Evolutionary conservation across 75 land plant genomes (phyloP).

Genomic region (Pseudotsuga menziesii): DNA sequence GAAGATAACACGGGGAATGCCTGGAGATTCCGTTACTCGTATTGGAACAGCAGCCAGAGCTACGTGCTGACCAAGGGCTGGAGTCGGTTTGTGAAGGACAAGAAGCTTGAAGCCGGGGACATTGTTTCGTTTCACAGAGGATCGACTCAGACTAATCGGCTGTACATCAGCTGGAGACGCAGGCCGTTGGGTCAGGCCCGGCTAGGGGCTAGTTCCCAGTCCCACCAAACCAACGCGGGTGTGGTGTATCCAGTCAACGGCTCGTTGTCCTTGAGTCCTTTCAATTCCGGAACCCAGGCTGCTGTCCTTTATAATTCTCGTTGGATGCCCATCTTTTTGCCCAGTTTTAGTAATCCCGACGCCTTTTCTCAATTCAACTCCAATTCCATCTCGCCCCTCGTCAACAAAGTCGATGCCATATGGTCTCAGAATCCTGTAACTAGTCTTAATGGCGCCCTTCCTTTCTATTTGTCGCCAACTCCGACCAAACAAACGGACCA

Average conservation of each 20-base stretch:
- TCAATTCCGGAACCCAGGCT: too few relatives aligned
- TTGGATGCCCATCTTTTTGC: slow-evolving; percentile 1
- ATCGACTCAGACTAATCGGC: slow-evolving; percentile 1
- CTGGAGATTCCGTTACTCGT: slow-evolving; percentile 74
- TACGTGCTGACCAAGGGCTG: slow-evolving; percentile 77
- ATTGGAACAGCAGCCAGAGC: slow-evolving; percentile 84
- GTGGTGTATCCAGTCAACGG: too few relatives aligned
- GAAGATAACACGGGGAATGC: slow-evolving; percentile 33
- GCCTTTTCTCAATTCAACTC: too few relatives aligned
- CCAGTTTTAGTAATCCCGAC: neutral
- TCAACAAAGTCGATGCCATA: neutral
- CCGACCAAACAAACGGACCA: too few relatives aligned
- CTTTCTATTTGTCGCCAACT: too few relatives aligned
- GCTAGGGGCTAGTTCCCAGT: neutral
- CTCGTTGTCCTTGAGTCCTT: too few relatives aligned
- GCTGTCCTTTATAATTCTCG: neutral
- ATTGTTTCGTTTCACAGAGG: slow-evolving; percentile 38
- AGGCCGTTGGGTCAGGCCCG: neutral
- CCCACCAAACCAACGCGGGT: too few relatives aligned
- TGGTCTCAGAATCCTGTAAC: neutral
- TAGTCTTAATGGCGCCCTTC: neutral
- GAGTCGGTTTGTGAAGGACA: slow-evolving; percentile 75
- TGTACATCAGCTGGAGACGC: slow-evolving; percentile 21
- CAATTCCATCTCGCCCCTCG: too few relatives aligned
- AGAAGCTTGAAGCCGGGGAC: slow-evolving; percentile 51